phyloP scores from a whole-genome alignment of 2,329 filamentous ascomycete genomes.

The Ophiosphaerella herpotricha region DNA sequence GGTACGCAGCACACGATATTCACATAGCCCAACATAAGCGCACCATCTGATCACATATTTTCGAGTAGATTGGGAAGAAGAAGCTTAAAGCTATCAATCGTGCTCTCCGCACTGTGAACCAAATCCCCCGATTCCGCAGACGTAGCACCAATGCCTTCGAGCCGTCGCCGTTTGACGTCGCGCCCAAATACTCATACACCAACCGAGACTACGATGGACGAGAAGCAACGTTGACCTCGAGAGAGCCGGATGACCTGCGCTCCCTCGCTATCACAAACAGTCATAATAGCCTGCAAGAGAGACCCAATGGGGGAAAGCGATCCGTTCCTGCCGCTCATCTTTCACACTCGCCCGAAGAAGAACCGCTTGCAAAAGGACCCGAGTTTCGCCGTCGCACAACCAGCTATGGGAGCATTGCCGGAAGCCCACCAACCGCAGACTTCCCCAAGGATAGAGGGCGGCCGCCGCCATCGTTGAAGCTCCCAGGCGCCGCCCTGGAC shows the following conservation, averaged over 20 bases:
- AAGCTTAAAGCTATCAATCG: conserved; percentile 81
- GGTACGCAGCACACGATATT: conserved; percentile 48
- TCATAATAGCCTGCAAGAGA: conserved; percentile 19
- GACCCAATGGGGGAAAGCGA: conserved; percentile 16
- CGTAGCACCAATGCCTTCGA: conserved; percentile 39
- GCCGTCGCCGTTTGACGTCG: conserved; percentile 40
- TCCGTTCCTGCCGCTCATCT: neutral
- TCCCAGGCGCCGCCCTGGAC: conserved; percentile 66
- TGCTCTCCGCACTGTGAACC: conserved; percentile 67
- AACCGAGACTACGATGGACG: conserved; percentile 37
- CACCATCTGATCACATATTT: conserved; percentile 7
- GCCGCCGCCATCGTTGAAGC: conserved; percentile 57
- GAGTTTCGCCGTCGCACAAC: conserved; percentile 41
- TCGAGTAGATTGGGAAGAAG: conserved; percentile 74
- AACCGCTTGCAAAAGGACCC: conserved; percentile 30
- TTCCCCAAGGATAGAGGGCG: conserved; percentile 23
- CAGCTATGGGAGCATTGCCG: conserved; percentile 68
- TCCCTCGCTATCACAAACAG: conserved; percentile 31
- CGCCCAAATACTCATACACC: conserved; percentile 49
- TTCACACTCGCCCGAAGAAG: conserved; percentile 32
- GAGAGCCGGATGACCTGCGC: conserved; percentile 31
- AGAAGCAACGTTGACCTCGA: conserved; percentile 17
- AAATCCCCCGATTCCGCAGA: conserved; percentile 52
- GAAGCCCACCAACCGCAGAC: conserved; percentile 51
- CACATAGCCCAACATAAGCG: conserved; percentile 10